phyloP scores from a whole-genome alignment of 768 basidiomycete genomes.

The Phlebiopsis flavidoalba region DNA sequence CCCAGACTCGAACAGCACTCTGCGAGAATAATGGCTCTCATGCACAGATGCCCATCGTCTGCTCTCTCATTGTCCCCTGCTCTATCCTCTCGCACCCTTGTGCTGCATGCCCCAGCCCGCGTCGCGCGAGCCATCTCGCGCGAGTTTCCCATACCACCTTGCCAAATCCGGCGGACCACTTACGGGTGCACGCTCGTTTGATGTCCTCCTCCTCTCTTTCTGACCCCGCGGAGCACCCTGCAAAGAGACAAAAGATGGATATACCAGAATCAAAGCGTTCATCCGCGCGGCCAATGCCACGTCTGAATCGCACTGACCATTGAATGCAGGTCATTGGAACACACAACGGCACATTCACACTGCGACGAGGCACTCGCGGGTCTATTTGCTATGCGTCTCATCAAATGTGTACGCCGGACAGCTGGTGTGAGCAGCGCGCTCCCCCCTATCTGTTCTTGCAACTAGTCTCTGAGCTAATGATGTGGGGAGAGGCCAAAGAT shows the following conservation, averaged over 20 bases:
- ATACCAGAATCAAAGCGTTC: slow-evolving; percentile 32
- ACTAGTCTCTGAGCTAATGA: not conserved
- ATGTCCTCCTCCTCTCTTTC: slow-evolving; percentile 11
- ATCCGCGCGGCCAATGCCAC: not conserved
- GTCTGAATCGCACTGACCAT: not conserved
- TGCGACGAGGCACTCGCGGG: slow-evolving; percentile 96
- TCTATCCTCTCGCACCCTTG: not conserved
- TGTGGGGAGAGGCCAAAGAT: slow-evolving; percentile 26
- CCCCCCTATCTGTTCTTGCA: not conserved
- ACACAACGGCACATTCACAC: slow-evolving; percentile 93
- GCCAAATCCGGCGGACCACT: not conserved
- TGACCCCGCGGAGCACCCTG: slow-evolving; percentile 18
- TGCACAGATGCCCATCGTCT: not conserved
- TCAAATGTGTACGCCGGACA: slow-evolving; percentile 64
- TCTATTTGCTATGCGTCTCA: slow-evolving; percentile 82
- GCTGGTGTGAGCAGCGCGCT: slow-evolving; percentile 53
- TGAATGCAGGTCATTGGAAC: slow-evolving; percentile 74
- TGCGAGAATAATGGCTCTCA: not conserved
- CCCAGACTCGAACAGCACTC: not conserved
- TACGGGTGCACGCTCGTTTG: slow-evolving; percentile 3
- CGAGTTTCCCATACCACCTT: not conserved
- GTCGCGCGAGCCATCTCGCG: not conserved
- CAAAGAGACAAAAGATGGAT: slow-evolving; percentile 41
- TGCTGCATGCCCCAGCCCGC: not conserved
- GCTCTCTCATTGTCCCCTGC: not conserved